phyloP scores from a whole-genome alignment of 2,329 filamentous ascomycete genomes.

The Phyllosticta paracitricarpa region DNA sequence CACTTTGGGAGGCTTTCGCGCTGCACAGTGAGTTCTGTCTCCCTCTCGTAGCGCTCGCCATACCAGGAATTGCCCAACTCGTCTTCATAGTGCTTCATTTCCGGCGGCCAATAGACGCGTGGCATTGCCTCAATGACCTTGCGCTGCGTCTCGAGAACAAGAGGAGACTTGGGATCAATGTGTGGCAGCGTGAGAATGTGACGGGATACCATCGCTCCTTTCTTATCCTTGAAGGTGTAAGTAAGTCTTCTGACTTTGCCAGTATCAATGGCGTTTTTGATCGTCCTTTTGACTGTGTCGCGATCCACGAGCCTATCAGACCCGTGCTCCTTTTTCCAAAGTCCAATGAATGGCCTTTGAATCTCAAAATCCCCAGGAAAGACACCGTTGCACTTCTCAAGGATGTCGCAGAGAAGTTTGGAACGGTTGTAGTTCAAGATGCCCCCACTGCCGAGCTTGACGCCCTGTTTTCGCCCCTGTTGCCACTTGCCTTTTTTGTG shows the following conservation, averaged over 20 bases:
- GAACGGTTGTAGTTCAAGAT: conserved; percentile 33
- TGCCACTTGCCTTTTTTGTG: conserved; percentile 6
- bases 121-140: conserved; percentile 38
- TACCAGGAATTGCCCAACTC: conserved; percentile 13
- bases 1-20: conserved; percentile 1
- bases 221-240: conserved; percentile 40
- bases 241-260: conserved; percentile 43
- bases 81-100: conserved; percentile 18
- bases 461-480: conserved; percentile 14
- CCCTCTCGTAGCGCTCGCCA: conserved; percentile 15
- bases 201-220: conserved; percentile 40
- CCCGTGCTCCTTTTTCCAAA: conserved; percentile 39
- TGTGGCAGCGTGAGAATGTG: conserved; percentile 40
- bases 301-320: conserved; percentile 36
- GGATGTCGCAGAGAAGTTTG: conserved; percentile 44
- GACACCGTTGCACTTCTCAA: conserved; percentile 44
- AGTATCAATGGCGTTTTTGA: conserved; percentile 40
- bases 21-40: conserved; percentile 20
- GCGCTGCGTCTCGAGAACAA: conserved; percentile 39
- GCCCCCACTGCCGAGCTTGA: conserved; percentile 30
- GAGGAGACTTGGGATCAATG: conserved; percentile 33
- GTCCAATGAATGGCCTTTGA: conserved; percentile 43
- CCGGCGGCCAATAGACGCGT: conserved; percentile 24
- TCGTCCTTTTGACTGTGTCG: conserved; percentile 40
- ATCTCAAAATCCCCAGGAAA: conserved; percentile 47